Evolutionary conservation across 1,139 yeast species (phyloP).

Genomic region (Lodderomyces metapsilosis): DNA sequence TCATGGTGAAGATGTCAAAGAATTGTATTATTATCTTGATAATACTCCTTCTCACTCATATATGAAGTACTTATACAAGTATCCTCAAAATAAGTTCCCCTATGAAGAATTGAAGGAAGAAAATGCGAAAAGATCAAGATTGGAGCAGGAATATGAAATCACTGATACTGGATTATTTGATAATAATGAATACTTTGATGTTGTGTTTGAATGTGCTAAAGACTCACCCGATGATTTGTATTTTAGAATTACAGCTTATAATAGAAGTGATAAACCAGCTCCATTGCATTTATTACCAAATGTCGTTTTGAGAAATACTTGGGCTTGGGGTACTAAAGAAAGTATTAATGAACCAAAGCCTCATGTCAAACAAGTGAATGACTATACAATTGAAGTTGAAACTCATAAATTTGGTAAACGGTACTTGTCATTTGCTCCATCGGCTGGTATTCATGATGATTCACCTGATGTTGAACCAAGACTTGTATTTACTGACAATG

Average conservation of each 20-base stretch:
- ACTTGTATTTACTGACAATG: constrained; percentile 84
- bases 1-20: constrained; percentile 94
- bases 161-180: constrained; percentile 75
- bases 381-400: constrained; percentile 53
- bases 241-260: constrained; percentile 88
- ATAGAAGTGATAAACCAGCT: constrained; percentile 79
- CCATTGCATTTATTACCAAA: constrained; percentile 89
- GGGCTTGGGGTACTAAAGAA: constrained; percentile 82
- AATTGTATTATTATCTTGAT: constrained; percentile 80
- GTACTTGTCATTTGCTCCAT: constrained; percentile 75
- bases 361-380: constrained; percentile 41
- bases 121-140: constrained; percentile 63
- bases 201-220: constrained; percentile 89
- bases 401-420: constrained; percentile 76
- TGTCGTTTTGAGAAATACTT: constrained; percentile 81
- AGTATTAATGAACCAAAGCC: constrained; percentile 50
- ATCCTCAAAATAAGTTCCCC: constrained; percentile 84
- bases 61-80: constrained; percentile 90
- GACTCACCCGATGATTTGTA: constrained; percentile 78
- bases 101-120: constrained; percentile 73
- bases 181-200: constrained; percentile 83
- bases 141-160: constrained; percentile 69
- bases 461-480: constrained; percentile 72
- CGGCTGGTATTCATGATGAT: constrained; percentile 69
- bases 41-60: constrained; percentile 93